These are phyloP conservation scores for Colletotrichum tamarilloi DNA, from an alignment of 2,329 filamentous ascomycete species.

Conservation along the genomic window DNA sequence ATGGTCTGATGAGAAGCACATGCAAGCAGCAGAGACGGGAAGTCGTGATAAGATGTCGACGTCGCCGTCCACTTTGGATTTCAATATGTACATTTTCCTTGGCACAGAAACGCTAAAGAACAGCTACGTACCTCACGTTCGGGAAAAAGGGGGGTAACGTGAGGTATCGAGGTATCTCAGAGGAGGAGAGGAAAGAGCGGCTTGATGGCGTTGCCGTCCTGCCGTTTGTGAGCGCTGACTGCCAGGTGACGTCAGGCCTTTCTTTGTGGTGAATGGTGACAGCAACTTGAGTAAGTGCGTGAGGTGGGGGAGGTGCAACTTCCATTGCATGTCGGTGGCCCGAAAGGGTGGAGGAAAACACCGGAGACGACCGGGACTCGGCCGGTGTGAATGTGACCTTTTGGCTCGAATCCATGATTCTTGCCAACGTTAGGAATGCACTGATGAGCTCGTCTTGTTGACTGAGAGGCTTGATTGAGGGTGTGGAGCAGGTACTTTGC, in stretches of 20 bases:
- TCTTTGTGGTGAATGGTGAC: not conserved
- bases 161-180: no score
- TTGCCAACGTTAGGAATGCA: no score
- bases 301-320: not conserved
- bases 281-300: not conserved
- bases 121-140: not conserved
- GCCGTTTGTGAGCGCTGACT: slow-evolving; percentile 8
- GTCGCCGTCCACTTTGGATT: not conserved
- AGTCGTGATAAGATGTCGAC: not conserved
- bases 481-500: not conserved
- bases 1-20: not conserved
- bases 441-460: no score
- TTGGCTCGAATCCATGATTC: not conserved
- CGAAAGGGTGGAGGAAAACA: not conserved
- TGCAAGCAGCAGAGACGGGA: not conserved
- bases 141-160: not conserved
- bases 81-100: not conserved
- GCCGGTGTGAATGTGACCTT: not conserved
- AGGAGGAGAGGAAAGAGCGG: not conserved
- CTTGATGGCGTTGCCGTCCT: not conserved
- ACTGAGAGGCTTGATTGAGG: not conserved
- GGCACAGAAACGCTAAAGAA: slow-evolving; percentile 9
- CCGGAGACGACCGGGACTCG: not conserved
- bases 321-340: not conserved
- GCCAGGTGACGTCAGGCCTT: slow-evolving; percentile 26